Evolutionary conservation across 768 basidiomycete genomes (phyloP), one percentile per base, ranked within the genome.

Genomic region (Panus rudis): DNA sequence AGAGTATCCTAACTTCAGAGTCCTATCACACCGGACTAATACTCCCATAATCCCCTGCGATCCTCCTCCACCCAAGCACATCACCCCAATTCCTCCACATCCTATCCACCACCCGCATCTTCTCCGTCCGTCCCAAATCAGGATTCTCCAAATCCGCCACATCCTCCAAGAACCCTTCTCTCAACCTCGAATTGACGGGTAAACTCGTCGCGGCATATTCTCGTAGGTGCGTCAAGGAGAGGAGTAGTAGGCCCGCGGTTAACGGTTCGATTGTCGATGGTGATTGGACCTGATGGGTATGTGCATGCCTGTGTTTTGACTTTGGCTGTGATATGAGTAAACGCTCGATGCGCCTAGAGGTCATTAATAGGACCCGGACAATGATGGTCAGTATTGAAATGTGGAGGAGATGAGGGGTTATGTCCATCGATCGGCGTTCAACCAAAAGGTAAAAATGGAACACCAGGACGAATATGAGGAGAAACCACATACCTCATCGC

Each of bases 21-120:
- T n/a, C n/a, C n/a, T n/a, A n/a, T n/a, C n/a, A n/a, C n/a, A n/a
- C n/a, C n/a, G n/a, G n/a, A n/a, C n/a, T n/a, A n/a, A n/a, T n/a
- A n/a, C n/a, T n/a, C n/a, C n/a, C n/a, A n/a, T n/a, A n/a, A n/a
- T n/a, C n/a, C n/a, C n/a, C n/a, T n/a, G n/a, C n/a, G n/a, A n/a
- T n/a, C n/a, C n/a, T n/a, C n/a, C 62, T 64, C 85, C 81, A 92
- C 16, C 75, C 81, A 16, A 87, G 68, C n/a, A 69, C 65, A 6
- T 53, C 62, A 1, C 84, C 84, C 90, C 91, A 97, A 43, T 78
- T 79, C 53, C 84, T 76, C 89, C 92, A 91, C 79, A 94, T 91
- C 57, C 89, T 65, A 38, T 91, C 79, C 4, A 94, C 68, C 2
- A 92, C 83, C 35, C 71, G 65, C 57, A 89, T 58, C 65, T 93